Evolutionary conservation across 345 rosid species (phyloP).

Genomic region (Lumnitzera racemosa): DNA sequence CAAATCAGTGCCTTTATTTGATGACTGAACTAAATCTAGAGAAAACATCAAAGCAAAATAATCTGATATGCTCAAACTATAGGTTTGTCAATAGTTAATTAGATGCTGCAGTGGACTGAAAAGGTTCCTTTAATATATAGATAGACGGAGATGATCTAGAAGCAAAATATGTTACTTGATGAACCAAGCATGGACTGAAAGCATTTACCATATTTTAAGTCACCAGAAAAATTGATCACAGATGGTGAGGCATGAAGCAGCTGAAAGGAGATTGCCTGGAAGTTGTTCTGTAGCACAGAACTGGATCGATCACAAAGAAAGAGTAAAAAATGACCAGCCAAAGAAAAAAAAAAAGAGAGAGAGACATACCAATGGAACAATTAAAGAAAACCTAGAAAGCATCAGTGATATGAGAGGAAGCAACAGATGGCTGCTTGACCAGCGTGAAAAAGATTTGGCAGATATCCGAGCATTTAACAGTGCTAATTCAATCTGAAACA

Average conservation of each 20-base stretch:
- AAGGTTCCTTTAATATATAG: too few relatives aligned
- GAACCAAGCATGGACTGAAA: not conserved
- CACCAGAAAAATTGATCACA: slow-evolving; percentile 66
- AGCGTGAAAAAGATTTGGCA: slow-evolving; percentile 47
- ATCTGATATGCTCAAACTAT: too few relatives aligned
- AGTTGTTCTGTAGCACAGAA: slow-evolving; percentile 48
- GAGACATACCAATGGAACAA: slow-evolving; percentile 64
- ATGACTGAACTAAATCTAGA: too few relatives aligned
- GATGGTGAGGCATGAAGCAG: slow-evolving; percentile 71
- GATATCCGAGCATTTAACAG: slow-evolving; percentile 81
- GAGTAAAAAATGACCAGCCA: not conserved
- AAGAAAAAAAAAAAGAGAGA: slow-evolving; percentile 1
- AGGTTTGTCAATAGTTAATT: too few relatives aligned
- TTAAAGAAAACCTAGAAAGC: slow-evolving; percentile 77
- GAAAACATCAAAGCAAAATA: too few relatives aligned
- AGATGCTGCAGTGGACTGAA: too few relatives aligned
- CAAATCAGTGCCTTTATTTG: not conserved
- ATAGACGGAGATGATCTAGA: too few relatives aligned
- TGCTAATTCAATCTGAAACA: slow-evolving; percentile 60
- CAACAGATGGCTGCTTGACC: slow-evolving; percentile 51
- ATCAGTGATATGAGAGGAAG: slow-evolving; percentile 60
- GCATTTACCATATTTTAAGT: slow-evolving; percentile 70
- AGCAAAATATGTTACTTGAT: too few relatives aligned
- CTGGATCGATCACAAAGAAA: slow-evolving; percentile 4
- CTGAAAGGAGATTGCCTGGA: slow-evolving; percentile 78